Evolutionary conservation across 768 basidiomycete genomes (phyloP), one percentile per base, ranked within the genome.

Genomic region (Macrocybe gigantea): DNA sequence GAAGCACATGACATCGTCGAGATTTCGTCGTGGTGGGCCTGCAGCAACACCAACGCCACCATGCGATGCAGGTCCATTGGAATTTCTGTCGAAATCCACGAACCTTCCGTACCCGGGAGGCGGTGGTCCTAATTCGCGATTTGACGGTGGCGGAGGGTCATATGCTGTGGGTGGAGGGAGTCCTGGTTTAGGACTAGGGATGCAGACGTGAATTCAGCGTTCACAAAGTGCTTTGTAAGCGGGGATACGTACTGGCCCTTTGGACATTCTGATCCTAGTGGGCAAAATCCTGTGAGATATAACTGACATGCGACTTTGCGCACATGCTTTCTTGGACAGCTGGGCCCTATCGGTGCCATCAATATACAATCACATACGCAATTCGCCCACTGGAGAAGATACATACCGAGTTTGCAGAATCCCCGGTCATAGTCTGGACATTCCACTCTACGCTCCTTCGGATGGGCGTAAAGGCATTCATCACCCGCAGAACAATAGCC

Each of bases 401-500:
- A 70, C 80, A 49, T 50, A 93, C 94, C 94, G 49, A 93, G 74
- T 64, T 84, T 88, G 65, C 96, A 99, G 63, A 98, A 99, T 0
- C 96, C 96, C 52, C 95, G 75, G 54, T 87, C 87, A 64, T 94
- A 99, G 64, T 96, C 93, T 35, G 93, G 93, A 62, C 96, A 99
- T 61, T 95, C 93, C 3, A 90, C 82, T 49, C 83, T 79, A 44
- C 93, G 78, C 66, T 93, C 91, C 64, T 93, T 91, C 9, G 92
- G 93, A 61, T 95, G 92, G 11, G 91, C 90, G 64, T 98, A 99
- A 55, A 99, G 73, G 64, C 96, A 99, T 66, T 98, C 94, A 56
- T 95, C 93, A 48, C 96, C 95, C 13, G 93, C 86, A 22, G 91
- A 90, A 64, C 96, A 98, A 66, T 93, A 98, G 11, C 96, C 96